Evolutionary conservation across 2,329 filamentous ascomycete species (phyloP).

Genomic region (Ophiostoma australiae): DNA sequence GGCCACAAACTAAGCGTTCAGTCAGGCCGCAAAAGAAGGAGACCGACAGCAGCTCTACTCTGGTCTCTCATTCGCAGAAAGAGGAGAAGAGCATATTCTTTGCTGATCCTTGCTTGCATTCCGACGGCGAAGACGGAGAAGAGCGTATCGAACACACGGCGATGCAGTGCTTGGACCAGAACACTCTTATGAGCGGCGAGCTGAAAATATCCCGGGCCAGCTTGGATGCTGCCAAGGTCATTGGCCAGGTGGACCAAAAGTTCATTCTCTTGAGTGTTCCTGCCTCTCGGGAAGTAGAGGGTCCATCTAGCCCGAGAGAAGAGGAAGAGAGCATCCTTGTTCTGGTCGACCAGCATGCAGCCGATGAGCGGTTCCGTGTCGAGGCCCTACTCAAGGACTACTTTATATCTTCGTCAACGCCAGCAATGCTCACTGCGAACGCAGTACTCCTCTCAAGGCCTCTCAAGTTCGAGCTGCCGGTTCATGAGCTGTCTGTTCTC

Average conservation of each 20-base stretch:
- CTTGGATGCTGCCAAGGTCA: slow-evolving; percentile 57
- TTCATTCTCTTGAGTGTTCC: slow-evolving; percentile 70
- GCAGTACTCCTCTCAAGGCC: slow-evolving; percentile 45
- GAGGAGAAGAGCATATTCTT: slow-evolving; percentile 19
- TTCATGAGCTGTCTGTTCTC: slow-evolving; percentile 58
- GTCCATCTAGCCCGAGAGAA: neutral
- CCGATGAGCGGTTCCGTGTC: slow-evolving; percentile 79
- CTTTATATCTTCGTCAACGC: slow-evolving; percentile 35
- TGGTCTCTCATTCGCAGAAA: neutral
- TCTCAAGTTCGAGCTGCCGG: slow-evolving; percentile 60
- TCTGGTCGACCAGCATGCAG: slow-evolving; percentile 88
- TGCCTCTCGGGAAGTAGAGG: slow-evolving; percentile 10
- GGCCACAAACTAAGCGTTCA: slow-evolving; percentile 22
- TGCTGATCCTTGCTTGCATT: neutral
- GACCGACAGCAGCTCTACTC: neutral
- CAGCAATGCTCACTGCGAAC: slow-evolving; percentile 28
- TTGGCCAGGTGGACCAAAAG: slow-evolving; percentile 83
- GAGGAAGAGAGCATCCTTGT: slow-evolving; percentile 45
- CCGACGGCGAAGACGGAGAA: neutral
- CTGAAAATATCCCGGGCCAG: slow-evolving; percentile 56
- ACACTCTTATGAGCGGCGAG: neutral
- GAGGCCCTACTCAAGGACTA: slow-evolving; percentile 62
- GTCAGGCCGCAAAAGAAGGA: neutral
- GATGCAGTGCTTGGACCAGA: slow-evolving; percentile 12
- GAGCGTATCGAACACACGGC: neutral